phyloP scores from a whole-genome alignment of 2,329 filamentous ascomycete genomes.

The Colletotrichum trifolii region DNA sequence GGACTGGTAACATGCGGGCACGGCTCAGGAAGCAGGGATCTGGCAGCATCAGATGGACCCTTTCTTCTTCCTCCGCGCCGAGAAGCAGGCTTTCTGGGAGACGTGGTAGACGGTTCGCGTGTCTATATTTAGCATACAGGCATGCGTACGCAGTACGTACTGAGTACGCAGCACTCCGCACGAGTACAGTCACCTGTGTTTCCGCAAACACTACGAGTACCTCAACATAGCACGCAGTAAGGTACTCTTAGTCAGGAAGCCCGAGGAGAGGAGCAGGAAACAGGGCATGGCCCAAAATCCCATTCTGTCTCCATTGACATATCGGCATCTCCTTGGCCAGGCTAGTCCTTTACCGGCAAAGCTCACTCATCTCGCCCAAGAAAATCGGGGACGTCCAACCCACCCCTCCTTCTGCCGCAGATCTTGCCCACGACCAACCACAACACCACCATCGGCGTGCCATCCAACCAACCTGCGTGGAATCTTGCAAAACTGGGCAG shows the following conservation, averaged over 20 bases:
- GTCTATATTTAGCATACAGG: too few relatives aligned
- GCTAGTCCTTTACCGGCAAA: slow-evolving; percentile 14
- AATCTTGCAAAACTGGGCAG: too few relatives aligned
- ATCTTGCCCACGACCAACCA: slow-evolving; percentile 8
- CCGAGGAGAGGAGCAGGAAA: too few relatives aligned
- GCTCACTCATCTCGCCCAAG: slow-evolving; percentile 25
- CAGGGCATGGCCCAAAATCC: not conserved
- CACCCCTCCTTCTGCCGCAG: slow-evolving; percentile 4
- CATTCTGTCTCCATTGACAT: slow-evolving; percentile 11
- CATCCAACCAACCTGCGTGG: not conserved
- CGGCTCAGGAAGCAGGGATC: slow-evolving; percentile 13
- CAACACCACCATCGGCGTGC: not conserved
- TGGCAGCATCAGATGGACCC: not conserved
- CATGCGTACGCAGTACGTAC: too few relatives aligned
- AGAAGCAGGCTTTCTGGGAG: slow-evolving; percentile 19
- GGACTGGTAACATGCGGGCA: not conserved
- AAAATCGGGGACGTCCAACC: slow-evolving; percentile 5
- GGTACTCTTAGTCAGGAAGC: too few relatives aligned
- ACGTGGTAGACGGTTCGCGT: not conserved
- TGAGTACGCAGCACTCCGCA: too few relatives aligned
- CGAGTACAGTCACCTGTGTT: too few relatives aligned
- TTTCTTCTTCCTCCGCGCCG: slow-evolving; percentile 1
- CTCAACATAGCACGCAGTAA: too few relatives aligned
- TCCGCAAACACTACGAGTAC: too few relatives aligned
- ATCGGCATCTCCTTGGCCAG: slow-evolving; percentile 16